Conservation (phyloP, 1,139 yeast species). For the Candida buenavistaensis region DNA sequence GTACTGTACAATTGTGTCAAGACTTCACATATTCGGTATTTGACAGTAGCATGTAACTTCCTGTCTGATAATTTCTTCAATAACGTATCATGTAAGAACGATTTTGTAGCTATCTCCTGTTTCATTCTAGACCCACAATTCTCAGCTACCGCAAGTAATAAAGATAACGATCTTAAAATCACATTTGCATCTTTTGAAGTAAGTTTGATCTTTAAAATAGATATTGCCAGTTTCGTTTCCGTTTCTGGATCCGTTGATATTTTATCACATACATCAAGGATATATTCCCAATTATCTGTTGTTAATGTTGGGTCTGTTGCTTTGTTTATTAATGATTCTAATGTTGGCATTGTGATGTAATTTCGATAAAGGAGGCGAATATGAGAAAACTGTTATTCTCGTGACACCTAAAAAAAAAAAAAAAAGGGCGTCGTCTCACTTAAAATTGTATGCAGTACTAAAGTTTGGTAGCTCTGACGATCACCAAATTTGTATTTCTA, state of each 20-base stretch:
- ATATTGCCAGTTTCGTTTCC: conserved; percentile 53
- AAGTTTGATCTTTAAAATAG: conserved; percentile 52
- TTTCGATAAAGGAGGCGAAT: neutral
- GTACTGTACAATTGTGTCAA: conserved; percentile 61
- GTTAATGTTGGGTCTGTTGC: conserved; percentile 89
- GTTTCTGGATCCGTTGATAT: conserved; percentile 74
- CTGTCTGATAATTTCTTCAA: conserved; percentile 55
- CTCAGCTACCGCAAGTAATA: conserved; percentile 79
- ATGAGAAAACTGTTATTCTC: no score
- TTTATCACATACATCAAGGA: conserved; percentile 79
- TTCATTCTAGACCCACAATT: conserved; percentile 90
- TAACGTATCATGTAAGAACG: conserved; percentile 58
- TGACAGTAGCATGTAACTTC: conserved; percentile 66
- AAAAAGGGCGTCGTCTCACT: no score
- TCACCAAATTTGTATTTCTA: no score
- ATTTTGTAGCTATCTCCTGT: conserved; percentile 73
- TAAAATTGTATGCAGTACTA: no score
- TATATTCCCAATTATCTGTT: conserved; percentile 81
- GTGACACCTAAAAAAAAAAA: no score
- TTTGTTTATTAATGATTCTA: conserved; percentile 34
- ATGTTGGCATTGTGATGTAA: conserved; percentile 8
- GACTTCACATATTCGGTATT: conserved; percentile 63
- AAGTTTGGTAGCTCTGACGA: no score
- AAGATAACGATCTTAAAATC: conserved; percentile 67
- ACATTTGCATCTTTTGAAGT: conserved; percentile 75